Evolutionary conservation across 73 alveolate species (phyloP).

Genomic region (Paraurostyla sp.): DNA sequence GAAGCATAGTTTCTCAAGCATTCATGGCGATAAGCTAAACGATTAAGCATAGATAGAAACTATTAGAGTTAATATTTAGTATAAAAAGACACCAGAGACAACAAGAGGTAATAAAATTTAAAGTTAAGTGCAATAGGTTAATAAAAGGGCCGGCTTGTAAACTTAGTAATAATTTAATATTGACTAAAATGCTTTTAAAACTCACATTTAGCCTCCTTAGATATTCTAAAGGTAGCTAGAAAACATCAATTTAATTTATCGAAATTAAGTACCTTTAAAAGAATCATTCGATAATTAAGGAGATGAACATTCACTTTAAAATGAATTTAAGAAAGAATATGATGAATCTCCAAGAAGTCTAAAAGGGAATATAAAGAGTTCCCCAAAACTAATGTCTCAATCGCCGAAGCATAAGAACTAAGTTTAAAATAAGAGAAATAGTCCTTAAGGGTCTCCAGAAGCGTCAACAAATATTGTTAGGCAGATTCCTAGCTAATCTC

Average conservation of each 20-base stretch:
- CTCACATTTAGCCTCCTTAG: background rate
- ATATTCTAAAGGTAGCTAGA: conserved; percentile 9
- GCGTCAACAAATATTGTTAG: background rate
- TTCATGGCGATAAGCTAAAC: too few species aligned
- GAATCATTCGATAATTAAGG: background rate
- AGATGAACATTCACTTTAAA: background rate
- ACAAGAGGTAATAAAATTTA: too few species aligned
- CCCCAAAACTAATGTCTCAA: too few species aligned
- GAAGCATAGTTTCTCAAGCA: background rate
- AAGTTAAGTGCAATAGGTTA: too few species aligned
- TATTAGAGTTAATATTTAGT: too few species aligned
- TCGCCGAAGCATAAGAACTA: too few species aligned
- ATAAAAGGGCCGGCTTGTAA: background rate
- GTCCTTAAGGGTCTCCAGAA: background rate
- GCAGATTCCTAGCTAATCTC: background rate
- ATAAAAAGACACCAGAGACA: too few species aligned
- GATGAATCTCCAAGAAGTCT: too few species aligned
- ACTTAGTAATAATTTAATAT: background rate
- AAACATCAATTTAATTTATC: background rate
- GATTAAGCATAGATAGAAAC: too few species aligned
- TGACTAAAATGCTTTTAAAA: too few species aligned
- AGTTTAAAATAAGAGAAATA: background rate
- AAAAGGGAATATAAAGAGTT: too few species aligned
- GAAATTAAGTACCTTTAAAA: background rate
- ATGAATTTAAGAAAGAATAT: background rate